These are phyloP conservation scores for Prosopis cineraria DNA, from an alignment of 306 rosid species.

Conservation along the genomic window DNA sequence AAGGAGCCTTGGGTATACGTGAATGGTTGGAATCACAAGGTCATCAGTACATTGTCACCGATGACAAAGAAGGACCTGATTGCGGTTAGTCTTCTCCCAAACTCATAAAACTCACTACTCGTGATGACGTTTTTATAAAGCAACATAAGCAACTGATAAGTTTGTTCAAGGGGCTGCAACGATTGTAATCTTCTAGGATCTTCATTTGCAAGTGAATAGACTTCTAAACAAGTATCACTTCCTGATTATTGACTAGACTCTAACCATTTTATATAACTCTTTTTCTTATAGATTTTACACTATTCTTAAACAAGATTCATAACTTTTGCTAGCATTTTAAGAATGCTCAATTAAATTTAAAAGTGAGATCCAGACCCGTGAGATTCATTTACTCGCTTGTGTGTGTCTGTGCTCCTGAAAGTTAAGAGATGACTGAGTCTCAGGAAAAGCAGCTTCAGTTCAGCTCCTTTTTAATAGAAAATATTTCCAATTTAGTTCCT, in stretches of 20 bases:
- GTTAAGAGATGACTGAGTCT: background rate
- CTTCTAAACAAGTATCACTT: background rate
- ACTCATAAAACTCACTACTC: background rate
- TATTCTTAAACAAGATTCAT: background rate
- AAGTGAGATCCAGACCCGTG: background rate
- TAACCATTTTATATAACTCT: background rate
- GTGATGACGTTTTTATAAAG: background rate
- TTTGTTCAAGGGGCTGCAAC: background rate
- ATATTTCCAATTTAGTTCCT: background rate
- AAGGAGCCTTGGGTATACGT: slow-evolving; percentile 80
- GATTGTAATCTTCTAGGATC: background rate
- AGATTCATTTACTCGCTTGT: background rate
- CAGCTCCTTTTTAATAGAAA: background rate
- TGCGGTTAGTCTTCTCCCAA: slow-evolving; percentile 55
- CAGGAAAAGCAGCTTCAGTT: background rate
- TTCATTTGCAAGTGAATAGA: background rate
- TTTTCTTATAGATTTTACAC: background rate
- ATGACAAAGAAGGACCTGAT: slow-evolving; percentile 87
- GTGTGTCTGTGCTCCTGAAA: background rate
- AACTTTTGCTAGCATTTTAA: background rate
- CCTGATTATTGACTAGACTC: background rate
- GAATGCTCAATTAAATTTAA: background rate
- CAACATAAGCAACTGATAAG: background rate
- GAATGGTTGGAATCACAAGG: slow-evolving; percentile 97
- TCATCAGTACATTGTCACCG: slow-evolving; percentile 88